Base-by-base conservation (phyloP, 176 grass and related monocot species). In the Oropetium thomaeum region DNA sequence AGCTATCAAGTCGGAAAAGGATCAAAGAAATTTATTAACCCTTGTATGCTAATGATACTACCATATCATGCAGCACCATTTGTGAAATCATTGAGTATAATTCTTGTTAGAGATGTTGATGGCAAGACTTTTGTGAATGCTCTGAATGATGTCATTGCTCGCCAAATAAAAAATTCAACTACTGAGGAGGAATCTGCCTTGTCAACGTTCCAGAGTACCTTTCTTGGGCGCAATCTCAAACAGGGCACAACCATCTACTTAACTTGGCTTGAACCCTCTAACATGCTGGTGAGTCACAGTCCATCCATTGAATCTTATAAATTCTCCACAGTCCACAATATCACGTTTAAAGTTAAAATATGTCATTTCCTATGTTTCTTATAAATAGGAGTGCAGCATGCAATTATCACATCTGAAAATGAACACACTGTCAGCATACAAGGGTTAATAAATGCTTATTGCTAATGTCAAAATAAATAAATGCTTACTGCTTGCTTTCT, bases 91-190 rank as follows among this genome's bases (percentile, higher is more conserved):
- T 72, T 97, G 70, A 84, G 63, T 57, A 97, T 97, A 74, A 82
- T 79, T 79, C 85, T 97, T 33, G 85, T 97, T 40, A 91, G 93
- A 91, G 87, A 81, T 49, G 83, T 97, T 32, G 87, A 93, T 60
- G 90, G 88, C 29, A 91, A 91, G 65, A 97, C 93, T 37, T 93
- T 97, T 60, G 87, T 89, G 83, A 90, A 90, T 51, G 93, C 93
- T 52, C 83, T 97, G 65, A 76, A 89, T 91, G 90, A 89, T 47
- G 83, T 97, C 19, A 91, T 97, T 66, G 73, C 80, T 58, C 85
- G 83, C 27, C 87, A 79, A 84, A 84, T 97, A 43, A 77, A 90
- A 75, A 70, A 64, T 8, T 75, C 81, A 57, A 91, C 53, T 20
- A 47, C 65, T 47, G 79, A 82, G 53, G 93, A 93, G 60, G 69